These are phyloP conservation scores for Pythium guiyangense DNA, from an alignment of 352 stramenopile genomes.

Conservation along the genomic window DNA sequence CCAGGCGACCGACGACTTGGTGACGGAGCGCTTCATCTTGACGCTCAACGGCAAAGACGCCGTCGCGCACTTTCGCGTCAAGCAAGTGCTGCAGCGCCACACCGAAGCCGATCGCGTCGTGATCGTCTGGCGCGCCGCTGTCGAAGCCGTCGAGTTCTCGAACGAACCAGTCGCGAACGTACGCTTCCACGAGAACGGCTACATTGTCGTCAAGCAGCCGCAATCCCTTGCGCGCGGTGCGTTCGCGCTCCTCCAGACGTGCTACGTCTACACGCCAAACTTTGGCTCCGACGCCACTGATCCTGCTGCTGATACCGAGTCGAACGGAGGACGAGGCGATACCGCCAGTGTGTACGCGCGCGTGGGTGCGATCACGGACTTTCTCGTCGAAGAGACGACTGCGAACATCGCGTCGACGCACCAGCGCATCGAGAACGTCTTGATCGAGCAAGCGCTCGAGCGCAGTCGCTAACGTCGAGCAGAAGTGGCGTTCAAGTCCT, in stretches of 20 bases:
- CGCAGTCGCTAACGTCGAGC: too few species aligned
- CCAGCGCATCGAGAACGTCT: slow-evolving; percentile 50
- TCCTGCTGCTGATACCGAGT: too few species aligned
- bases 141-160: slow-evolving; percentile 54
- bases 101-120: slow-evolving; percentile 32
- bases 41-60: neutral
- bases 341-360: slow-evolving; percentile 20
- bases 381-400: slow-evolving; percentile 29
- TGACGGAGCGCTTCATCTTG: neutral
- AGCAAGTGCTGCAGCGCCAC: slow-evolving; percentile 48
- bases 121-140: slow-evolving; percentile 54
- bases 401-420: slow-evolving; percentile 17
- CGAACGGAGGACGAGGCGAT: neutral
- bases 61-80: neutral
- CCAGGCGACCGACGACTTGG: neutral
- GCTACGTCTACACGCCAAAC: slow-evolving; percentile 38
- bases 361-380: slow-evolving; percentile 27
- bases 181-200: slow-evolving; percentile 55
- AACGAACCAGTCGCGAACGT: slow-evolving; percentile 32
- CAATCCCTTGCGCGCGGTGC: slow-evolving; percentile 15
- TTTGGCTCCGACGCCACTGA: too few species aligned
- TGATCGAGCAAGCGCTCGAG: slow-evolving; percentile 26
- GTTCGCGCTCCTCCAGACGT: slow-evolving; percentile 35
- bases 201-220: slow-evolving; percentile 41
- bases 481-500: too few species aligned